phyloP scores from a whole-genome alignment of 441 rosid genomes.

The Corymbia calophylla region DNA sequence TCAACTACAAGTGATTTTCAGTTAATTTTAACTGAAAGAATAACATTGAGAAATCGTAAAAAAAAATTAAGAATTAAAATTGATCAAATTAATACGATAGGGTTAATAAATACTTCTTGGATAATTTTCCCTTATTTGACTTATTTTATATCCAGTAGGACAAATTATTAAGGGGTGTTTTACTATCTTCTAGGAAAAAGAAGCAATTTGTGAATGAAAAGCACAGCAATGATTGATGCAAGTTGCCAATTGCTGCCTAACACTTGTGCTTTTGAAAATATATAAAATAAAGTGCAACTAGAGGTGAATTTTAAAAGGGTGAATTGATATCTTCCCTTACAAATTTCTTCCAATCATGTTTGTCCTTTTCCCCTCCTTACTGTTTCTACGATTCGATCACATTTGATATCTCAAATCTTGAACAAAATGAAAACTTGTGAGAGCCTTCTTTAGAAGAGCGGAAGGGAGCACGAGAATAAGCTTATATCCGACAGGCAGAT shows the following conservation, averaged over 20 bases:
- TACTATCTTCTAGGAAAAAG: background rate
- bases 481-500: background rate
- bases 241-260: background rate
- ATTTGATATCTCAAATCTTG: background rate
- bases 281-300: background rate
- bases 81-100: too few relatives aligned
- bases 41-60: too few relatives aligned
- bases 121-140: too few relatives aligned
- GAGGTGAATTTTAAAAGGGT: background rate
- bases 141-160: accelerated
- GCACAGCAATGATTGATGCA: background rate
- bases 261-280: background rate
- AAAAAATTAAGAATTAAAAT: too few relatives aligned
- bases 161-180: background rate
- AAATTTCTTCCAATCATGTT: background rate
- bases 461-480: background rate
- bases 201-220: background rate
- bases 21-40: too few relatives aligned
- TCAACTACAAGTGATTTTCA: too few relatives aligned
- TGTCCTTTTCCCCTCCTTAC: background rate
- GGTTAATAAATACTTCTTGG: too few relatives aligned
- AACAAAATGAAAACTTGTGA: background rate
- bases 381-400: background rate
- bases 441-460: too few relatives aligned
- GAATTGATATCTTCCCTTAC: background rate